Base-by-base conservation (phyloP, 2,329 filamentous ascomycete genomes). In the Fusarium albidum region DNA sequence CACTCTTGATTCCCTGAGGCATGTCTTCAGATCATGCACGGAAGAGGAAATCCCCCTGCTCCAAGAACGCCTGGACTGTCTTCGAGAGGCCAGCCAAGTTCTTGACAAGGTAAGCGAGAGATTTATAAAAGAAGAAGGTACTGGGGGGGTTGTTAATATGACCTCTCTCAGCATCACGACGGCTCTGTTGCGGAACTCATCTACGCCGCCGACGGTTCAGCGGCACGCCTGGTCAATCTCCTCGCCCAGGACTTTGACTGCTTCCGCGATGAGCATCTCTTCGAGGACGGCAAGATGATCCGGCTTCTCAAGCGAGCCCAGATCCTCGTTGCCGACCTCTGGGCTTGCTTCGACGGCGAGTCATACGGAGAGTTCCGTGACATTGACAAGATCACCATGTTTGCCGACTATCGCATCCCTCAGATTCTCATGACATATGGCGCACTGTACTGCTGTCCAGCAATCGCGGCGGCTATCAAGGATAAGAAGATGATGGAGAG, bases 301-400 rank as follows among this genome's bases (percentile, higher is more conserved):
- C 88, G 92, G 12, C 83, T 99, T 57, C 86, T 96, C 69, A 99
- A 99, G 76, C 87, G 96, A 10, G 93, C 95, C 2, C 95, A 99
- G 74, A 99, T 99, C 55, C 83, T 98, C 15, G 93, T 96, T 3
- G 96, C 96, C 17, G 95, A 99, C 72, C 72, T 98, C 1, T 99
- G 96, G 96, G 96, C 95, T 6, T 96, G 92, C 59, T 98, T 98
- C 71, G 85, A 94, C 46, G 92, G 92, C 38, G 80, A 88, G 62
- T 81, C 83, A 21, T 93, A 88, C 67, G 96, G 95, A 27, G 79
- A 82, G 25, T 99, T 99, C 73, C 71, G 85, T 51, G 95, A 99
- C 70, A 96, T 99, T 65, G 89, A 95, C 75, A 92, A 92, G 71
- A 89, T 99, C 67, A 99, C 95, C 55, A 98, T 98, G 88, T 99